Conservation (phyloP, 257 asterid genomes). For the Solanum dulcamara region DNA sequence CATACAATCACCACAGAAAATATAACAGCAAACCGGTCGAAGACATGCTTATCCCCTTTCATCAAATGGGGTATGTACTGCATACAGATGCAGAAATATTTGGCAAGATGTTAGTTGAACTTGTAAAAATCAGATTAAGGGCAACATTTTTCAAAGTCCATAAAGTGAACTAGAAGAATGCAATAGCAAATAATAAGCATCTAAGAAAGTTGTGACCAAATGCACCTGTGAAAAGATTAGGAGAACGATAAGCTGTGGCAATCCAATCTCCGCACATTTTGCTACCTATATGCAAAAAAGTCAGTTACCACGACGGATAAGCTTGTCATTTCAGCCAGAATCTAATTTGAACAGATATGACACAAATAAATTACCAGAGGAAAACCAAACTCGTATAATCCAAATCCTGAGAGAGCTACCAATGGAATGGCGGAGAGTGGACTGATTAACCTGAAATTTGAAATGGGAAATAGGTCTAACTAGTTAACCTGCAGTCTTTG, state of each 20-base stretch:
- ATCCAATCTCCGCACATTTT: slow-evolving; percentile 80
- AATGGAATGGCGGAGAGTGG: slow-evolving; percentile 72
- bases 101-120: neutral
- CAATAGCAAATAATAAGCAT: neutral
- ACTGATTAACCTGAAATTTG: slow-evolving; percentile 53
- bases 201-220: neutral
- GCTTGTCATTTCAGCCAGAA: neutral
- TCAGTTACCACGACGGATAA: neutral
- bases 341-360: neutral
- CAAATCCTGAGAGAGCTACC: slow-evolving; percentile 89
- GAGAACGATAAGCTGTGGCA: slow-evolving; percentile 70
- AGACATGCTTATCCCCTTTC: slow-evolving; percentile 51
- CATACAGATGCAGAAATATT: neutral
- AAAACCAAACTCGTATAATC: slow-evolving; percentile 77
- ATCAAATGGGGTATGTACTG: slow-evolving; percentile 64
- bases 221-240: slow-evolving; percentile 81
- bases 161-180: neutral
- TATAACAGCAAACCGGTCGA: slow-evolving; percentile 70
- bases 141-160: neutral
- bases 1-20: slow-evolving; percentile 75
- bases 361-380: slow-evolving; percentile 56
- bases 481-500: neutral
- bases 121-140: neutral
- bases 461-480: neutral
- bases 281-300: slow-evolving; percentile 41